phyloP scores from a whole-genome alignment of 2,329 filamentous ascomycete genomes.

The Atkinsonella hypoxylon region DNA sequence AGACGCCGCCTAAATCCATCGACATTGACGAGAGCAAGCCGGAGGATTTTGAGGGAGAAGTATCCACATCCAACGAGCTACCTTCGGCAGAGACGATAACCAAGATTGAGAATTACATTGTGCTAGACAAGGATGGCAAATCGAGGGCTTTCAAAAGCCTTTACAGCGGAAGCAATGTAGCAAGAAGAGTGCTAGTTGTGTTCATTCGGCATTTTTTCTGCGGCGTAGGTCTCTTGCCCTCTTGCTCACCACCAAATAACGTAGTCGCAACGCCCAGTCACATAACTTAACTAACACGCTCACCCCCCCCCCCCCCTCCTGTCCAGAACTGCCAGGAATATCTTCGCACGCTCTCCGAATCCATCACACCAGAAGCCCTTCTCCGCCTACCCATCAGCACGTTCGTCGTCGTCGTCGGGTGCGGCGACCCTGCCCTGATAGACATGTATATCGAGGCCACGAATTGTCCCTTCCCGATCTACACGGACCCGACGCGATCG shows the following conservation, averaged over 20 bases:
- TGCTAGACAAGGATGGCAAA: constrained; percentile 51
- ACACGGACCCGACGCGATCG: constrained; percentile 57
- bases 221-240: constrained; percentile 41
- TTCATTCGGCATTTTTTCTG: constrained; percentile 76
- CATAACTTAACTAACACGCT: no score
- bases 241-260: no score
- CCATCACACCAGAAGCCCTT: constrained; percentile 40
- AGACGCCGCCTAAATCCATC: neutral
- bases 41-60: constrained; percentile 42
- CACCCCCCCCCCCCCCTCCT: neutral
- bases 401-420: constrained; percentile 59
- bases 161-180: constrained; percentile 41
- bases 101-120: constrained; percentile 40
- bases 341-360: constrained; percentile 47
- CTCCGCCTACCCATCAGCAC: constrained; percentile 41
- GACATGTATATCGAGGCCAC: constrained; percentile 52
- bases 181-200: constrained; percentile 51
- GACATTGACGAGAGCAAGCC: constrained; percentile 27
- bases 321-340: constrained; percentile 65
- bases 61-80: constrained; percentile 42
- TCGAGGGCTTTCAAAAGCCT: constrained; percentile 50
- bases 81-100: constrained; percentile 37
- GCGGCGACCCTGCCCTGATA: constrained; percentile 57
- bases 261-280: no score
- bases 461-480: constrained; percentile 59